Evolutionary conservation across 2,329 filamentous ascomycete species (phyloP).

Genomic region (Endoconidiophora laricicola): DNA sequence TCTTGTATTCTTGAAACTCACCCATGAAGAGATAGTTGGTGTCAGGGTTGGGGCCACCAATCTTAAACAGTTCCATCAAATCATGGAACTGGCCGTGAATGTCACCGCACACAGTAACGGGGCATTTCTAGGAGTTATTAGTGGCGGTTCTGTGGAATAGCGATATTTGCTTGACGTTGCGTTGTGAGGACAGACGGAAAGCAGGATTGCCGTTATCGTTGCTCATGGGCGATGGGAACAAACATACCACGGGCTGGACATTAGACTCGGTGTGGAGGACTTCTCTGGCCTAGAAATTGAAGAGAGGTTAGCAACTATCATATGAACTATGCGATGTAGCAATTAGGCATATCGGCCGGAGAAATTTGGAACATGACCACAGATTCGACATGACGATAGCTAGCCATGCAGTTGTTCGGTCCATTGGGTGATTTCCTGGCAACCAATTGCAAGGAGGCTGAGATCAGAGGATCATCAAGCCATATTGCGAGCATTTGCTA

Average conservation of each 20-base stretch:
- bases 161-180: not conserved
- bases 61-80: slow-evolving; percentile 98
- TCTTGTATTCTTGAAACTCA: slow-evolving; percentile 26
- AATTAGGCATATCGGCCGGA: not conserved
- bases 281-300: slow-evolving; percentile 57
- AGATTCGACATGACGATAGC: not conserved
- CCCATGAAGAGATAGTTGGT: slow-evolving; percentile 99
- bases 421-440: too few species aligned
- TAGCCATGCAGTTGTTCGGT: not conserved
- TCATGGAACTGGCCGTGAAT: slow-evolving; percentile 99
- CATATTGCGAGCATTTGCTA: too few species aligned
- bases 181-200: not conserved
- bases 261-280: slow-evolving; percentile 96
- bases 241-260: slow-evolving; percentile 87
- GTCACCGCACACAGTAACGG: slow-evolving; percentile 95
- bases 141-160: not conserved
- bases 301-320: not conserved
- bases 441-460: too few species aligned
- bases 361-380: not conserved
- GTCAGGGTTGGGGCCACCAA: slow-evolving; percentile 92
- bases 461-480: too few species aligned
- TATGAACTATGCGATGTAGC: not conserved
- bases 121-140: slow-evolving; percentile 57
- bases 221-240: not conserved
- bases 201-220: not conserved